Conservation (phyloP, 106 monocot species). For the Apostasia shenzhenica region DNA sequence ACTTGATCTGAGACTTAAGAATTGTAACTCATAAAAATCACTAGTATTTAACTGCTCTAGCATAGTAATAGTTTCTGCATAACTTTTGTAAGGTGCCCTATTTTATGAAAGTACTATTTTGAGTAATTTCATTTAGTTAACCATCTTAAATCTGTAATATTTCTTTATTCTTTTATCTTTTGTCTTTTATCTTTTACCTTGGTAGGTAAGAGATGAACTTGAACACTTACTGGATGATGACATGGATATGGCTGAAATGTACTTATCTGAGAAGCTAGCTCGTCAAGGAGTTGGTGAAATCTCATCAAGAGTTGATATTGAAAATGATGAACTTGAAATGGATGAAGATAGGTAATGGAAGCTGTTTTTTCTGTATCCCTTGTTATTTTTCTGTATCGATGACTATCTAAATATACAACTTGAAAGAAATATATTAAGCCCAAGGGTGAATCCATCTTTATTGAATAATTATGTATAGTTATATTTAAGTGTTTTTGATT, state of each 20-base stretch:
- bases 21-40: neutral
- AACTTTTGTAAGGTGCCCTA: neutral
- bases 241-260: slow-evolving; percentile 98
- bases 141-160: neutral
- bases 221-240: slow-evolving; percentile 94
- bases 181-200: neutral
- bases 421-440: too few species aligned
- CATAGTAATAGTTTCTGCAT: neutral
- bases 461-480: too few species aligned
- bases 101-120: neutral
- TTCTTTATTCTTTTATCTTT: neutral
- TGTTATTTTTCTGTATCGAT: too few species aligned
- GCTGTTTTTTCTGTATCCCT: neutral
- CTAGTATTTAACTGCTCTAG: neutral
- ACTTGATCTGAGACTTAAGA: neutral
- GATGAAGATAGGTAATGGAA: slow-evolving; percentile 19
- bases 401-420: too few species aligned
- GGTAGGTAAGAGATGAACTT: slow-evolving; percentile 88
- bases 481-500: too few species aligned
- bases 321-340: slow-evolving; percentile 15
- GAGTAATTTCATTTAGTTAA: neutral
- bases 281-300: slow-evolving; percentile 18
- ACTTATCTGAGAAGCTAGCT: slow-evolving; percentile 71
- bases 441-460: too few species aligned
- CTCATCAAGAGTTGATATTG: slow-evolving; percentile 16